Evolutionary conservation across 495 filamentous ascomycete species (phyloP).

Genomic region (Talaromyces trachyspermus): DNA sequence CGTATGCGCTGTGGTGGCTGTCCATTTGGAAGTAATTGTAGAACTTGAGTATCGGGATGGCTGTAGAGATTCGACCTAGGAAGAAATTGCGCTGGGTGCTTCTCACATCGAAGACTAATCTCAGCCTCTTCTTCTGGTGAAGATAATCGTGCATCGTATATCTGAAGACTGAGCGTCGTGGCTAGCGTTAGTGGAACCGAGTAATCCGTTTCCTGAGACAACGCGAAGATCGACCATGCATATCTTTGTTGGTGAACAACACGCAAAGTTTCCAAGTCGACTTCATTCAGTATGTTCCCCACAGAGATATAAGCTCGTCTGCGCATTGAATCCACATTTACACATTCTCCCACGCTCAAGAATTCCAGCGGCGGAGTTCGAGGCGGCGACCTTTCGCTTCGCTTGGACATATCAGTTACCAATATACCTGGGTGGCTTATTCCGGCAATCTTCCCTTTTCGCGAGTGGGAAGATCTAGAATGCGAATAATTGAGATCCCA

Average conservation of each 20-base stretch:
- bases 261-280: constrained; percentile 73
- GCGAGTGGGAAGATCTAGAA: constrained; percentile 26
- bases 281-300: constrained; percentile 67
- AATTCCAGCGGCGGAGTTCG: constrained; percentile 42
- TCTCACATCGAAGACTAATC: constrained; percentile 35
- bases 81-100: constrained; percentile 18
- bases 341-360: constrained; percentile 74
- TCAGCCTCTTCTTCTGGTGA: constrained; percentile 35
- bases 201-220: constrained; percentile 67
- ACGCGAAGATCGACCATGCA: constrained; percentile 73
- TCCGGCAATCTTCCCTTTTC: constrained; percentile 57
- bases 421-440: constrained; percentile 59
- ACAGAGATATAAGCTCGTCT: constrained; percentile 72
- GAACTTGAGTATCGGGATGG: constrained; percentile 29
- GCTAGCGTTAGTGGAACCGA: constrained; percentile 75
- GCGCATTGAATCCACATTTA: constrained; percentile 67
- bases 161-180: constrained; percentile 73
- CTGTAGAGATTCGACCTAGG: constrained; percentile 28
- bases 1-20: constrained; percentile 36
- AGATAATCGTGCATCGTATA: constrained; percentile 66
- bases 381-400: constrained; percentile 30
- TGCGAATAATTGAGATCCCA: constrained; percentile 71
- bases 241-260: constrained; percentile 66
- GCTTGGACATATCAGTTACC: constrained; percentile 37
- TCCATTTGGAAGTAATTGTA: constrained; percentile 33